Base-by-base conservation (phyloP, 208 protist genomes). In the Trypanosoma mega region DNA sequence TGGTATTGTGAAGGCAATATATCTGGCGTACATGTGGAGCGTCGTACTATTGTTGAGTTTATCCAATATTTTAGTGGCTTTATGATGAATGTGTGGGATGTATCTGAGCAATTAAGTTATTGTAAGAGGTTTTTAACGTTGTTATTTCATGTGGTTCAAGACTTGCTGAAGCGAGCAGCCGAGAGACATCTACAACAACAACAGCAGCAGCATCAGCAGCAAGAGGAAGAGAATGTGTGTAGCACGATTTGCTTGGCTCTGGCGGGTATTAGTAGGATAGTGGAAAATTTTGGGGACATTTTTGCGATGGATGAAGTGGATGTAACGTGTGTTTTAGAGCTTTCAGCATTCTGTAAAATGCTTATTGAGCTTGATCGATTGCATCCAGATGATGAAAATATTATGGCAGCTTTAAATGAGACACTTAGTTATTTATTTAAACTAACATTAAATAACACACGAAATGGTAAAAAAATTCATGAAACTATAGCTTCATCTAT, bases 401-500 rank as follows among this genome's bases (percentile, higher is more conserved):
- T 92, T 24, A 79, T 91, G 79, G 74, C 85, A 24, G 74, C 71
- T 34, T 58, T 95, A 14, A 82, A 95, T 49, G 81, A 87, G 58
- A 18, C 74, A 55, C 60, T 95, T 21, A 63, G 64, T 39, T 63
- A 47, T 9, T 27, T 71, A n/a, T 71, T 71, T 46, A 57, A 58
- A 34, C n/a, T 63, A 44, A n/a, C 49, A 26, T 21, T 20, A 7
- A 53, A 53, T 16, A n/a, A 7, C 9, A 39, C 41, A 14, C 30
- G 11, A 34, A 16, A 37, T 29, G 48, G 29, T 31, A 8, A 7
- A 18, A 6, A 39, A 39, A 34, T 23, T 31, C 20, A 18, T 49
- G 26, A 9, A 26, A 3, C 12, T 11, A 18, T 55, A 12, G 2
- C n/a, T 34, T 51, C 47, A 41, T 18, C 44, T 4, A 54, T 26